These are phyloP conservation scores for Penicillium paradoxum DNA, from an alignment of 495 filamentous ascomycete species.

Conservation along the genomic window DNA sequence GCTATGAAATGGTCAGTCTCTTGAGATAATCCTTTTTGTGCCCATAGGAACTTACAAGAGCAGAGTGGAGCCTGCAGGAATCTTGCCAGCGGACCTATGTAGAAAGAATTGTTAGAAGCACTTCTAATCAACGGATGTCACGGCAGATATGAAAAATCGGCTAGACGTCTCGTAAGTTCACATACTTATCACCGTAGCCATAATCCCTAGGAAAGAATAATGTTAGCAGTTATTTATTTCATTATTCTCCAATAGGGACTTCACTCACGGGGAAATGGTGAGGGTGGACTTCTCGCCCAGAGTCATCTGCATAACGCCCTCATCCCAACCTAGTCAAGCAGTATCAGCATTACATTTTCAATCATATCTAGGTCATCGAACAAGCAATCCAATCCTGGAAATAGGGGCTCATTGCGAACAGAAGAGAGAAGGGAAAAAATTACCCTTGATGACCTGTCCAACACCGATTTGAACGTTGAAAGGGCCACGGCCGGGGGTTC, in stretches of 20 bases:
- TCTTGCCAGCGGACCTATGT: slow-evolving; percentile 57
- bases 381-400: neutral
- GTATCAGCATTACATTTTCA: neutral
- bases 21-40: neutral
- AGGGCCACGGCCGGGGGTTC: slow-evolving; percentile 48
- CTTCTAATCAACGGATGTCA: neutral
- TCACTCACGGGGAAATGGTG: slow-evolving; percentile 66
- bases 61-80: slow-evolving; percentile 42
- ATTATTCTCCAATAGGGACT: neutral
- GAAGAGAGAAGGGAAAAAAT: slow-evolving; percentile 1
- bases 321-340: slow-evolving; percentile 68
- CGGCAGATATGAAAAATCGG: neutral
- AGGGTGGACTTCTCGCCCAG: slow-evolving; percentile 76
- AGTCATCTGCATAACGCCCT: slow-evolving; percentile 74
- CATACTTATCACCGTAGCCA: slow-evolving; percentile 72
- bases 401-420: neutral
- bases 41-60: slow-evolving; percentile 44
- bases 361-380: no score
- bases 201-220: slow-evolving; percentile 53
- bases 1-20: slow-evolving; percentile 22
- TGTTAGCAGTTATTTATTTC: slow-evolving; percentile 18
- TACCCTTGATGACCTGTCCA: slow-evolving; percentile 76
- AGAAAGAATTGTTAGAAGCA: slow-evolving; percentile 12
- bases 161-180: slow-evolving; percentile 43
- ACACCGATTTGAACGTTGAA: slow-evolving; percentile 67